Percentiles rank a stretch among this genome's conserved stretches.
Evolutionary conservation across 2,329 filamentous ascomycete genomes (phyloP).

Genomic region (Aspergillus ochraceoroseus): DNA sequence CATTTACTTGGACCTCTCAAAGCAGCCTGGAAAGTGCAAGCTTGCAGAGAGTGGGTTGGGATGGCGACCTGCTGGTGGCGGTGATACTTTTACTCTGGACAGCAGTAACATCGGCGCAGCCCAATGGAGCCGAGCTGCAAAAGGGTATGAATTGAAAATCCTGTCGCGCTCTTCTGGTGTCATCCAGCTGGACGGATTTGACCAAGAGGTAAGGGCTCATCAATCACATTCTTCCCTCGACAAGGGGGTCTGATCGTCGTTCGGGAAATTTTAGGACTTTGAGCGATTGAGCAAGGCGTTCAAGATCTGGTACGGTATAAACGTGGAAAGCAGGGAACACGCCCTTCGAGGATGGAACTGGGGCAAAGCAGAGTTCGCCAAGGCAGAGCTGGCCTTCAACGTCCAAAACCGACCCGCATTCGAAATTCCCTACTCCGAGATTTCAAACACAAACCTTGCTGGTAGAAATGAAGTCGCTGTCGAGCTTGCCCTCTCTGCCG

Average conservation of each 20-base stretch:
- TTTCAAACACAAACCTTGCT: constrained; percentile 94
- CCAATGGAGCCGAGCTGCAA: constrained; percentile 91
- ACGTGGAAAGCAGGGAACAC: constrained; percentile 87
- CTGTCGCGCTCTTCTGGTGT: constrained; percentile 77
- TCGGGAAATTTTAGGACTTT: constrained; percentile 59
- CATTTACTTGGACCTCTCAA: constrained; percentile 93
- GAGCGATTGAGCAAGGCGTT: constrained; percentile 88
- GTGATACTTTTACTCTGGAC: constrained; percentile 91
- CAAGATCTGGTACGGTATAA: constrained; percentile 97
- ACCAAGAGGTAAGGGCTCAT: constrained; percentile 60
- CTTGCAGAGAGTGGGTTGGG: constrained; percentile 92
- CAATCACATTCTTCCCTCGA: neutral
- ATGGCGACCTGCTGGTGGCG: constrained; percentile 84
- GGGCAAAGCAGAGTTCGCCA: constrained; percentile 96
- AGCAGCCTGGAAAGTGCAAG: constrained; percentile 85
- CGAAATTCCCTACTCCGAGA: constrained; percentile 94
- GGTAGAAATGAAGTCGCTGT: constrained; percentile 97
- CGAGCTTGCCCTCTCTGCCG: constrained; percentile 75
- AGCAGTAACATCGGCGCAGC: constrained; percentile 76
- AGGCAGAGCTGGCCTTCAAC: constrained; percentile 92
- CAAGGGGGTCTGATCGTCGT: constrained; percentile 1
- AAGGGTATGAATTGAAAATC: constrained; percentile 91
- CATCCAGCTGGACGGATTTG: constrained; percentile 91
- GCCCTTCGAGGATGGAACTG: constrained; percentile 97
- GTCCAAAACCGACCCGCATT: constrained; percentile 96